These are phyloP conservation scores for Zygoascus ofunaensis DNA, from an alignment of 805 yeast genomes.

Conservation along the genomic window DNA sequence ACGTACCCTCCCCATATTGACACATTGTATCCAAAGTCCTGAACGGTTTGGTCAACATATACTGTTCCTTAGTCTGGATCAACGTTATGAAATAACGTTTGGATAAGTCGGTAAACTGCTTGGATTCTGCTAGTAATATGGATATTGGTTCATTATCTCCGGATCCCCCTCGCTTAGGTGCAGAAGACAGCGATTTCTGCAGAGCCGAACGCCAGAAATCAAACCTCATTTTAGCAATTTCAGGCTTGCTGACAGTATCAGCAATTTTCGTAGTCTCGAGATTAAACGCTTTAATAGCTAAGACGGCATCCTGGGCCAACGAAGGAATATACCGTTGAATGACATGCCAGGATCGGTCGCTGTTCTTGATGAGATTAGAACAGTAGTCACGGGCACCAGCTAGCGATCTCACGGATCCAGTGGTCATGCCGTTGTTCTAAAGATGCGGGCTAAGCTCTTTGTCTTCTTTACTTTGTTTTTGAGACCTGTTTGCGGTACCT, in stretches of 20 bases:
- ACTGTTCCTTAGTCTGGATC: conserved; percentile 48
- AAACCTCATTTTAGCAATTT: conserved; percentile 40
- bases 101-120: conserved; percentile 43
- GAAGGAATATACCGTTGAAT: conserved; percentile 62
- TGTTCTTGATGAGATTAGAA: conserved; percentile 27
- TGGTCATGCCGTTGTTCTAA: background rate
- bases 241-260: conserved; percentile 30
- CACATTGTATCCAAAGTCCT: conserved; percentile 49
- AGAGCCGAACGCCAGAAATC: conserved; percentile 67
- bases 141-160: conserved; percentile 48
- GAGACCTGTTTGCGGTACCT: too few species aligned
- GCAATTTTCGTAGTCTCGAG: conserved; percentile 51
- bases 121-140: conserved; percentile 45
- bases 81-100: conserved; percentile 48
- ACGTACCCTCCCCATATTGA: conserved; percentile 70
- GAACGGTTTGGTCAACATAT: conserved; percentile 40
- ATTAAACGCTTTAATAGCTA: conserved; percentile 59
- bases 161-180: conserved; percentile 15
- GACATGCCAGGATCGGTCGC: conserved; percentile 56
- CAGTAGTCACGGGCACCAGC: conserved; percentile 38
- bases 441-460: too few species aligned
- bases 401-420: conserved; percentile 5
- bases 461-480: too few species aligned
- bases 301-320: conserved; percentile 49
- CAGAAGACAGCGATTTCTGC: conserved; percentile 34